Evolutionary conservation across 2,329 filamentous ascomycete genomes (phyloP), one percentile per base, ranked within the genome.

Genomic region (Penicillium brasilianum): DNA sequence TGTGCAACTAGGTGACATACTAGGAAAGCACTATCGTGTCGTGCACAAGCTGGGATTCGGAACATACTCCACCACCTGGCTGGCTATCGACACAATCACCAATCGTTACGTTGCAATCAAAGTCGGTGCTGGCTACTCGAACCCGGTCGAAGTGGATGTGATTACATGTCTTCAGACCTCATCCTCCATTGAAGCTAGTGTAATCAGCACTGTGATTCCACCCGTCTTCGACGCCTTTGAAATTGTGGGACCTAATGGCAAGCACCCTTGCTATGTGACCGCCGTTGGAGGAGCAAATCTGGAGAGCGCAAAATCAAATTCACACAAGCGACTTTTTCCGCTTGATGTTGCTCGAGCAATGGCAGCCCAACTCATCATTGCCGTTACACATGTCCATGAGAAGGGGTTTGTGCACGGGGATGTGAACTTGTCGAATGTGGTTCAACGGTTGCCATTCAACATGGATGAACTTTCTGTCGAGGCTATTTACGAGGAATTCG

Each of bases 371-470:
- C 67, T 72, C 1, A 66, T 63, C 1, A 78, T 74, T 32, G 75
- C 69, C 25, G 69, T 78, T 9, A 66, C 70, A 0, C 72, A 73
- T 62, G 61, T 72, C 3, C 71, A 74, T 64, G 61, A 62, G 32
- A 57, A 69, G 63, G 70, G 67, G 2, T 66, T 69, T 52, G 68
- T 71, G 30, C 69, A 74, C 66, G 66, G 69, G 58, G 71, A 72
- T 57, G 57, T 74, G 57, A 66, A 70, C 58, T 55, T 67, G 14
- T 62, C 59, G 34, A 76, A 73, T 36, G 64, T 73, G 36, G 63
- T 73, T 30, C 60, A 74, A 11, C 60, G 61, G 43, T 36, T 64
- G 1, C 62, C 51, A 11, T 36, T 39, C 36, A 52, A 64, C 22
- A 69, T 72, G 32, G 51, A 72, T 46, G 9, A 65, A 4, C 55